Evolutionary conservation across 2,329 filamentous ascomycete genomes (phyloP).

Genomic region (Stachybotrys echinatus): DNA sequence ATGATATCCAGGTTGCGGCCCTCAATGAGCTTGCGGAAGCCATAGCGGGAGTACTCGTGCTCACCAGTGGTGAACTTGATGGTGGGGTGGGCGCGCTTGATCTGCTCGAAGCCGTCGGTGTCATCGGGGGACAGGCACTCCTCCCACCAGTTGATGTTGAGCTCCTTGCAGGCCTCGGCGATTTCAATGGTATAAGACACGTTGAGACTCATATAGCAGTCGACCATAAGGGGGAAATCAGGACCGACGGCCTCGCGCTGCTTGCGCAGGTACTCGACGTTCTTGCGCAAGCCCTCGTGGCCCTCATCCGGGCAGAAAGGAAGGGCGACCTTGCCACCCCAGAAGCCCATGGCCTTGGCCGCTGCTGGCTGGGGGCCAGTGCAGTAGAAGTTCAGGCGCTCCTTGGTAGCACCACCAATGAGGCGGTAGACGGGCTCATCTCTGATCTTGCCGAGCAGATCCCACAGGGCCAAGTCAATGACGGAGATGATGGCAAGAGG

Average conservation of each 20-base stretch:
- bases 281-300: conserved; percentile 75
- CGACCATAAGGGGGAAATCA: conserved; percentile 89
- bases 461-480: conserved; percentile 90
- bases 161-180: conserved; percentile 73
- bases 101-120: conserved; percentile 80
- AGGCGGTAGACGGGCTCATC: conserved; percentile 93
- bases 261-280: conserved; percentile 80
- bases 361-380: conserved; percentile 80
- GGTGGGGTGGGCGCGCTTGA: conserved; percentile 86
- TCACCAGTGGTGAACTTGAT: conserved; percentile 95
- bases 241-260: conserved; percentile 81
- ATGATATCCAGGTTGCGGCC: conserved; percentile 89
- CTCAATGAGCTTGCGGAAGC: conserved; percentile 91
- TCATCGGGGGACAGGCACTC: conserved; percentile 90
- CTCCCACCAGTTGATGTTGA: conserved; percentile 97
- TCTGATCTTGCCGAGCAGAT: conserved; percentile 83
- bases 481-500: conserved; percentile 89
- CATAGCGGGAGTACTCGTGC: conserved; percentile 91
- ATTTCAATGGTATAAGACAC: conserved; percentile 91
- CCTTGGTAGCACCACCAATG: conserved; percentile 83
- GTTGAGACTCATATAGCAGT: conserved; percentile 96
- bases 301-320: conserved; percentile 89
- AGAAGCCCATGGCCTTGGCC: conserved; percentile 83
- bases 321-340: conserved; percentile 82
- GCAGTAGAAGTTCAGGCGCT: conserved; percentile 87